Percentiles rank a stretch among this genome's conserved stretches.
phyloP scores from a whole-genome alignment of 768 basidiomycete species.

The Kwoniella pini region DNA sequence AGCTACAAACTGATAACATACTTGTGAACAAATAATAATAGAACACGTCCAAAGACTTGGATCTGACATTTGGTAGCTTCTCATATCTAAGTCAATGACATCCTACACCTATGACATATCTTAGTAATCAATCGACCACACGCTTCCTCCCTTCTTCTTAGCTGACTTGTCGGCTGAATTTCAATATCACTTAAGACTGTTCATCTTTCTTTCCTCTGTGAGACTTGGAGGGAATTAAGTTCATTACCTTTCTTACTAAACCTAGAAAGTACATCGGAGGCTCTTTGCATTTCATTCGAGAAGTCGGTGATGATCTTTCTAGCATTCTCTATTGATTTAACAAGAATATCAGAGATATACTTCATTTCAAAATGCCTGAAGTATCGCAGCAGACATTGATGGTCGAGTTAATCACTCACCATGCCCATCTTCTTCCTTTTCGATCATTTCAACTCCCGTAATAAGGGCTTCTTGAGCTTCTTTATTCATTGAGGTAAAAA shows the following conservation, averaged over 20 bases:
- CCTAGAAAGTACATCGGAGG: slow-evolving; percentile 17
- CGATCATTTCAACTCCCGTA: slow-evolving; percentile 26
- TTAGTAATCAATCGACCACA: no score
- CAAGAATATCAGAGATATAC: not conserved
- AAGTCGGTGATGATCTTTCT: slow-evolving; percentile 31
- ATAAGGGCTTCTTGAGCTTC: slow-evolving; percentile 23
- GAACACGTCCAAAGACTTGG: no score
- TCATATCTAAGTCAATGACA: no score
- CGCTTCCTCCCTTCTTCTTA: no score
- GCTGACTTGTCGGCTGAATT: no score
- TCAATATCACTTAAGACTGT: no score
- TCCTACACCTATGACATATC: no score
- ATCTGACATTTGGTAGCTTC: no score
- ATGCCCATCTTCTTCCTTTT: slow-evolving; percentile 33
- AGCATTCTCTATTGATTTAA: slow-evolving; percentile 17
- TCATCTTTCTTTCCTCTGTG: not conserved
- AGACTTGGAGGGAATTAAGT: not conserved
- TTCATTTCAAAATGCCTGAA: no score
- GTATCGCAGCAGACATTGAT: no score
- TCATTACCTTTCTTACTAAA: slow-evolving; percentile 17
- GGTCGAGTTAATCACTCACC: slow-evolving; percentile 32
- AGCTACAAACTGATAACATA: no score
- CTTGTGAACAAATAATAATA: no score
- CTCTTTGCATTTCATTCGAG: slow-evolving; percentile 22
- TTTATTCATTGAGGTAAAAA: slow-evolving; percentile 25